A percentile compares a stretch with the other conserved stretches of the same genome.
Evolutionary conservation across 768 basidiomycete genomes (phyloP).

Genomic region (Galerina marginata): DNA sequence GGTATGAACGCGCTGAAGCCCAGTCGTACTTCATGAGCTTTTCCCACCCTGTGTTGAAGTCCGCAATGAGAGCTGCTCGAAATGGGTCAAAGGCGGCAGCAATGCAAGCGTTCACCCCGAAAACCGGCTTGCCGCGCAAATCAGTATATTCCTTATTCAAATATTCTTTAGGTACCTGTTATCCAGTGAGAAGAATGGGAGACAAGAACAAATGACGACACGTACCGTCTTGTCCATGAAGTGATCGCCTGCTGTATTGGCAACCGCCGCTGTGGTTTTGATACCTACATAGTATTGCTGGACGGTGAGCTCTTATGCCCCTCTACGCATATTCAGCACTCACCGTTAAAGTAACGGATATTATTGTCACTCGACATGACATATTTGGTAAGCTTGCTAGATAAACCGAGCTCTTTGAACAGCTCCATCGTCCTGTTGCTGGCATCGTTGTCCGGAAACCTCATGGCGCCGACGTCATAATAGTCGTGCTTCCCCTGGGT

Average conservation of each 20-base stretch:
- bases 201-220: not conserved
- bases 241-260: constrained; percentile 4
- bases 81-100: constrained; percentile 7
- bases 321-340: not conserved
- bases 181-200: not conserved
- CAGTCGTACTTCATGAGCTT: constrained; percentile 24
- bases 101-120: constrained; percentile 12
- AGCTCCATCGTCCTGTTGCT: constrained; percentile 35
- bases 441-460: constrained; percentile 33
- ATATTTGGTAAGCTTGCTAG: constrained; percentile 15
- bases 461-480: constrained; percentile 37
- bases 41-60: constrained; percentile 24
- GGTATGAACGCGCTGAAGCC: constrained; percentile 25
- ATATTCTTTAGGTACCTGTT: constrained; percentile 2
- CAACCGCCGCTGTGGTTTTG: constrained; percentile 1
- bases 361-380: constrained; percentile 8
- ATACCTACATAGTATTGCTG: not conserved
- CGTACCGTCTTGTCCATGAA: constrained; percentile 4
- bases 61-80: not conserved
- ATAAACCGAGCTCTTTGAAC: constrained; percentile 20
- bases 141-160: not conserved
- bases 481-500: constrained; percentile 13
- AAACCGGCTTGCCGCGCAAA: not conserved
- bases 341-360: constrained; percentile 18
- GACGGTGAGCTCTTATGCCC: not conserved